phyloP scores from a whole-genome alignment of 768 basidiomycete species.

The Candolleomyces eurysporus region DNA sequence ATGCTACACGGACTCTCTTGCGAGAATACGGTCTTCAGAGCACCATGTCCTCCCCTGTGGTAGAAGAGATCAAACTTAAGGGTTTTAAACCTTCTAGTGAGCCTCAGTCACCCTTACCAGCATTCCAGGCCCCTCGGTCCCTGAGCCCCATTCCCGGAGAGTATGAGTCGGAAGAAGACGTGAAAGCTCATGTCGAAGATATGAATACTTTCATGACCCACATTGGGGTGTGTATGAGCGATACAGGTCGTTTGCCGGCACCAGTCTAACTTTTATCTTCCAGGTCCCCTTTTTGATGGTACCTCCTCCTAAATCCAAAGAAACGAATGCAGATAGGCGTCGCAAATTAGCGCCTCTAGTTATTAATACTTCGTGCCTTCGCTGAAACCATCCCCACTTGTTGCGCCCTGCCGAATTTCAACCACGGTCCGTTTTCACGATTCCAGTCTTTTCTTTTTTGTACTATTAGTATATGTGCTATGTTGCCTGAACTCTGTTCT shows the following conservation, averaged over 20 bases:
- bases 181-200: conserved; percentile 31
- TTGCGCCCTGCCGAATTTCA: too few relatives aligned
- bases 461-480: too few relatives aligned
- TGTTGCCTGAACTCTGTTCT: too few relatives aligned
- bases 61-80: conserved; percentile 15
- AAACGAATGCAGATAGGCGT: conserved; percentile 23
- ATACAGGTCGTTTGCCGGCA: not conserved
- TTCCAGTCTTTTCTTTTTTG: too few relatives aligned
- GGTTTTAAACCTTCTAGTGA: conserved; percentile 5
- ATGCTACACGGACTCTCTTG: conserved; percentile 38
- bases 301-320: conserved; percentile 33
- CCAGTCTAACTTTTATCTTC: conserved; percentile 2
- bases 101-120: conserved; percentile 5
- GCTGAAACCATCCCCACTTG: not conserved
- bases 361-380: conserved; percentile 18
- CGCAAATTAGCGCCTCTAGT: conserved; percentile 31
- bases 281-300: conserved; percentile 43
- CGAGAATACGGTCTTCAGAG: conserved; percentile 43
- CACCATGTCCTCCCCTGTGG: conserved; percentile 24
- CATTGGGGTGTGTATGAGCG: conserved; percentile 39
- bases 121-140: conserved; percentile 3
- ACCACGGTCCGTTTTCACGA: too few relatives aligned
- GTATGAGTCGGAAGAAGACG: conserved; percentile 16
- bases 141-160: conserved; percentile 8
- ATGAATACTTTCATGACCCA: conserved; percentile 46